These are phyloP conservation scores for Colletotrichum tofieldiae DNA, from an alignment of 2,329 filamentous ascomycete species.

Conservation along the genomic window DNA sequence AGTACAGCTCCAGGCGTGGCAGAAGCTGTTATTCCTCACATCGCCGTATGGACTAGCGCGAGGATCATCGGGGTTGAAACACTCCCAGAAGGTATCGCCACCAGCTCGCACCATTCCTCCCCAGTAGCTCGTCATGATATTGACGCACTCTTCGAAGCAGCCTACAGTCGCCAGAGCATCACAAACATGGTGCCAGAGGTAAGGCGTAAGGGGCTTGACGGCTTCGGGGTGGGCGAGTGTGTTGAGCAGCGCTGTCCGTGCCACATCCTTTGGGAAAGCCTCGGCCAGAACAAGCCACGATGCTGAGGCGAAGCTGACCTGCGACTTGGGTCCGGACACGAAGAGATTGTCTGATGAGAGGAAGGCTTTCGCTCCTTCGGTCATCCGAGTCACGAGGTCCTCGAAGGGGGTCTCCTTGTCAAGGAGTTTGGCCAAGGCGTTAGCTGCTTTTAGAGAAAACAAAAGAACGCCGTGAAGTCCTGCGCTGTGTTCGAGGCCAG, in stretches of 20 bases:
- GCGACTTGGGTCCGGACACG: constrained; percentile 48
- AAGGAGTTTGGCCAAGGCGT: constrained; percentile 49
- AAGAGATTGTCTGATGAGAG: constrained; percentile 46
- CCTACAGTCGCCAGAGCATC: constrained; percentile 49
- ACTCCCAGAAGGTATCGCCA: constrained; percentile 54
- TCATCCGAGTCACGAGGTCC: constrained; percentile 45
- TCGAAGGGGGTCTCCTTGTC: constrained; percentile 45
- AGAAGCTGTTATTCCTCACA: constrained; percentile 52
- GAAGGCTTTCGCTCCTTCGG: constrained; percentile 43
- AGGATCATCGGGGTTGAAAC: constrained; percentile 49
- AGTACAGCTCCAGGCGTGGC: constrained; percentile 54
- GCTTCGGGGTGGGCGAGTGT: constrained; percentile 47
- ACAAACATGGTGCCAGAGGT: constrained; percentile 51
- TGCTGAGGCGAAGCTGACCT: constrained; percentile 51
- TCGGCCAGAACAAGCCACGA: constrained; percentile 52
- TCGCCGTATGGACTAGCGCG: constrained; percentile 52
- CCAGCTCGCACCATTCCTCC: constrained; percentile 52
- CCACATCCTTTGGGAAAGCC: constrained; percentile 44
- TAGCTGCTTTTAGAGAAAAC: constrained; percentile 49
- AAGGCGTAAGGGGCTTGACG: constrained; percentile 51
- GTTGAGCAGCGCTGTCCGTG: constrained; percentile 45
- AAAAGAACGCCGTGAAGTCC: constrained; percentile 52
- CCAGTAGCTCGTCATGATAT: constrained; percentile 52
- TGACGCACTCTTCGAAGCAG: constrained; percentile 47
- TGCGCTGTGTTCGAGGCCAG: constrained; percentile 48